These are phyloP conservation scores for Xylariales sp. DNA, from an alignment of 2,329 filamentous ascomycete species.

Conservation along the genomic window DNA sequence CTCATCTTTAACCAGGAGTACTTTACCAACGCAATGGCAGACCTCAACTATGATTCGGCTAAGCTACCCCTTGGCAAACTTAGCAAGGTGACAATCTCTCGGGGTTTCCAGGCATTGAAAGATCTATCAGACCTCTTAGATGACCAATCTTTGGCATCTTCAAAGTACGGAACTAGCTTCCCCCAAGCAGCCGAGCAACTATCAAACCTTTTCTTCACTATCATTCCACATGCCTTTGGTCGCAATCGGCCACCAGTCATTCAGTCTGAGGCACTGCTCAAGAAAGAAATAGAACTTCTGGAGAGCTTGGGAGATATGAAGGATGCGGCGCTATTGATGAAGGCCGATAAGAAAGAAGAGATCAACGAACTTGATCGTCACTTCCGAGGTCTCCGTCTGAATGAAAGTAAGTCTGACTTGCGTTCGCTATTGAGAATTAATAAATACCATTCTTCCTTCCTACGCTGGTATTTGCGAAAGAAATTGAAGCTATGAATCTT, in stretches of 20 bases:
- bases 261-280: conserved; percentile 65
- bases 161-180: conserved; percentile 55
- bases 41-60: conserved; percentile 76
- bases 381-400: conserved; percentile 75
- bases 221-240: conserved; percentile 83
- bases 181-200: conserved; percentile 66
- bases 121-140: conserved; percentile 76
- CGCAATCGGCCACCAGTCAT: conserved; percentile 79
- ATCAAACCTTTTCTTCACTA: conserved; percentile 82
- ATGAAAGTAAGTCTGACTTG: conserved; percentile 64
- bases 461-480: neutral
- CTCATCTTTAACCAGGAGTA: conserved; percentile 85
- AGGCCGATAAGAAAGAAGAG: conserved; percentile 64
- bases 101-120: conserved; percentile 82
- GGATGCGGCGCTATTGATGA: conserved; percentile 81
- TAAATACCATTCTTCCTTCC: neutral
- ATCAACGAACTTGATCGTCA: conserved; percentile 77
- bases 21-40: conserved; percentile 74
- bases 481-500: neutral
- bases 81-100: conserved; percentile 79
- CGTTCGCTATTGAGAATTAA: neutral
- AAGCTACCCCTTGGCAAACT: conserved; percentile 88
- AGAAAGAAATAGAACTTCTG: conserved; percentile 81
- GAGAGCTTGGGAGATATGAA: conserved; percentile 89
- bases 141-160: conserved; percentile 59